Base-by-base conservation (phyloP, 768 basidiomycete species). In the Pleurotus salmoneostramineus region DNA sequence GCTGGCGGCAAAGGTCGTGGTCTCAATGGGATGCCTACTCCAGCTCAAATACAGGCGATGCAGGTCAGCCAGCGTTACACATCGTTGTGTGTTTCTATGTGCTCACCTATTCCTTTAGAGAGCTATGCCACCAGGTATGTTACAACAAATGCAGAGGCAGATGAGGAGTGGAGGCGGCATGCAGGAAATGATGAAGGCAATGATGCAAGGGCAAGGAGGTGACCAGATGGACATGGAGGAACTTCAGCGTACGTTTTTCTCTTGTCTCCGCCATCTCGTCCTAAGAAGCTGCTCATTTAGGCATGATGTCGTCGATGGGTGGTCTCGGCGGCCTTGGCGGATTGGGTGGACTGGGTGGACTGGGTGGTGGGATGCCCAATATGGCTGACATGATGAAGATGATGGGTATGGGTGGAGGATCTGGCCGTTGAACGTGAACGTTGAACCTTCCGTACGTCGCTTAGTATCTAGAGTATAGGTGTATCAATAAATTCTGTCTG, bases 111-210 rank as follows among this genome's bases (percentile, higher is more conserved):
- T 6, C 6, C 44, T 27, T 48, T 57, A 97, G 89, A 89, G 93
- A 58, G 81, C 95, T 40, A 88, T 98, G 83, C 96, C 96, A 1
- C 93, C 96, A 4, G 96, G 95, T 33, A 91, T 96, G 89, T 72
- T 98, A 61, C 91, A 94, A 67, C 90, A 98, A 68, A 88, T 98
- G 87, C 93, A 92, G 67, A 78, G 85, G 52, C 88, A 91, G 66
- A 75, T 91, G 68, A 78, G 88, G 57, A 73, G 86, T 56, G 91
- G 91, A 6, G 92, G 93, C 17, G 93, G 93, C 46, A 89, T 97
- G 86, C 91, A 95, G 70, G 94, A 96, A 65, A 96, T 96, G 93
- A 94, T 96, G 94, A 91, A 90, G 69, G 88, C 90, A 31, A 95
- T 98, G 92, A 95, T 97, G 91, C 93, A 94, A 65, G 91, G 93